Evolutionary conservation across 2,329 filamentous ascomycete species (phyloP).

Genomic region (Paraconiothyrium brasiliense): DNA sequence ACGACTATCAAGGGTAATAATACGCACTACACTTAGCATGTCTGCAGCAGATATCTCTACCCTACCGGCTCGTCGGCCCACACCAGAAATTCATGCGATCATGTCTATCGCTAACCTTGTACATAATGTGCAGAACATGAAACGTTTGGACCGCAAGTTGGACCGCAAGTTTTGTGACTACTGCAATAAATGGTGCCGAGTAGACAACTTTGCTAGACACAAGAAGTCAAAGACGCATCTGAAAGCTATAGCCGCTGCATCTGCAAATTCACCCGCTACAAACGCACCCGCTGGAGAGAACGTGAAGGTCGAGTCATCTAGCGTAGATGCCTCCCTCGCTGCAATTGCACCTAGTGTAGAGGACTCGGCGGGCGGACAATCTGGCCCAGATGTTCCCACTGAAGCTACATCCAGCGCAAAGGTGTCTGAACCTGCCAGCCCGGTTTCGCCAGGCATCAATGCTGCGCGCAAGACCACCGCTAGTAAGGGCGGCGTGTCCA

Average conservation of each 20-base stretch:
- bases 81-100: neutral
- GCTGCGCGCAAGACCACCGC: too few species aligned
- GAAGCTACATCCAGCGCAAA: too few species aligned
- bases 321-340: neutral
- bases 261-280: neutral
- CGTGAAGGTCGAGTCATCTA: neutral
- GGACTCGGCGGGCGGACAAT: too few species aligned
- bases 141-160: neutral
- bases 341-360: too few species aligned
- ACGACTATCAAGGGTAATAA: neutral
- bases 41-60: neutral
- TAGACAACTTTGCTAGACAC: neutral
- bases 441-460: neutral
- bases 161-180: neutral
- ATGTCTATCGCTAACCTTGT: neutral
- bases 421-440: too few species aligned
- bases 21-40: neutral
- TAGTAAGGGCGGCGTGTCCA: neutral
- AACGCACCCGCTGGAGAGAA: neutral
- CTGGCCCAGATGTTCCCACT: too few species aligned
- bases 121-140: neutral
- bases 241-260: too few species aligned
- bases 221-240: neutral
- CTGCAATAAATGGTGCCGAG: neutral
- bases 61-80: neutral